Evolutionary conservation across 2,329 filamentous ascomycete species (phyloP), one percentile per base, ranked within the genome.

Genomic region (Aspergillus quadrilineatus): DNA sequence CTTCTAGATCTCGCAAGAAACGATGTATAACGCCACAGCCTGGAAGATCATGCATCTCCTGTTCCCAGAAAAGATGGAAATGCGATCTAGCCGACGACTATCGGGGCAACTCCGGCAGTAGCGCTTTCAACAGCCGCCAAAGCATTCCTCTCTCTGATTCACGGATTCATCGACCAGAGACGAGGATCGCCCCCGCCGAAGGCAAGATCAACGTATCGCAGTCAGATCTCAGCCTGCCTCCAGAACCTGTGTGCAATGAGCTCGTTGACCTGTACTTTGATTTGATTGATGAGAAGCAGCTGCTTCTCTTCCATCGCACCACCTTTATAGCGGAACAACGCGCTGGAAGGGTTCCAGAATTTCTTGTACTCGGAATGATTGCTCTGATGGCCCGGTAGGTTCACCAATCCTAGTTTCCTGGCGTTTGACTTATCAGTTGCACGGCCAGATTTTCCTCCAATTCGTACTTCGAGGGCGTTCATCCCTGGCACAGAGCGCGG

Each of bases 261-360:
- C n/a, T 54, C 6, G 36, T 54, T 15, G 52, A 54, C 17, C 34
- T 54, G 7, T 54, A 54, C 8, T 54, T 54, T 34, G 52, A 54
- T 9, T 28, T 54, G 4, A 54, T 54, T 29, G 52, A 54, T 3
- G 45, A 54, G 34, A 54, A 54, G 36, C 52, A 54, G 28, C 36
- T 54, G 26, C 46, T 54, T 43, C 15, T 54, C 1, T 54, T 54
- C 15, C 52, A 54, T n/a, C 52, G 45, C 26, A 8, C 34, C 28
- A 42, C 37, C 4, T 54, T 54, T 14, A 36, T 54, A 26, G 29
- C 52, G 1, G 44, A 37, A 12, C 52, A 54, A 15, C 44, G 52
- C 2, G 52, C 52, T 2, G 52, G 44, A 4, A 28, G n/a, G 29
- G 29, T 41, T 9, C 52, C 44, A 6, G 28, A 54, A n/a, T 54